Base-by-base conservation (phyloP, 106 monocot species). In the Platanthera zijinensis region DNA sequence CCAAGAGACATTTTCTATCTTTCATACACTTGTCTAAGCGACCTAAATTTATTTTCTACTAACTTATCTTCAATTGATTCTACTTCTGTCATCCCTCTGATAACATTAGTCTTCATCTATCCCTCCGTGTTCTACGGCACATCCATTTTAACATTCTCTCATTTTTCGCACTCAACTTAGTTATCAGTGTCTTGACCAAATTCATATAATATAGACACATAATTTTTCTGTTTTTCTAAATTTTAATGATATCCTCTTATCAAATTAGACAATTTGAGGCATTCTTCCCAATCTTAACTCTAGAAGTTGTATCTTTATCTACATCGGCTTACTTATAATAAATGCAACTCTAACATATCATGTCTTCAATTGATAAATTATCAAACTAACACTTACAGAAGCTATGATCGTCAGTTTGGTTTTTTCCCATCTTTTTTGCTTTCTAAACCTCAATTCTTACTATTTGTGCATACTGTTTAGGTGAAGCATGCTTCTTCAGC, bases 401-500 rank as follows among this genome's bases (percentile, higher is more conserved):
- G 28, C 11, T 30, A 32, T 48, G 48, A 46, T 6, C 8, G 25
- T 47, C 70, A 48, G 7, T 48, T 48, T 63, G 46, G 3, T 5
- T 6, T 47, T 17, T 70, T 15, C 6, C 48, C 1, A 12, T 70
- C 14, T 39, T 10, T 52, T 46, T 9, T 5, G 75, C 18, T 59
- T 75, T 69, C 18, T 7, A 9, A 72, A 18, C 6, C 49, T 13
- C 28, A 46, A 28, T 39, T 10, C 47, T 61, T 18, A 48, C 5
- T 50, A 8, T 51, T 21, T 72, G 13, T 72, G 2, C 14, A 3
- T 14, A 8, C 10, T 81, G 47, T 77, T 72, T 80, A 92, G 88
- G 85, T 92, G 51, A 88, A 87, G 75, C 90, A 92, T 66, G 75
- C 71, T 18, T 78, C 80, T 62, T 71, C 70, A 48, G 7, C 57